phyloP scores from a whole-genome alignment of 2,329 filamentous ascomycete species.

The Ophiostoma novo-ulmi region DNA sequence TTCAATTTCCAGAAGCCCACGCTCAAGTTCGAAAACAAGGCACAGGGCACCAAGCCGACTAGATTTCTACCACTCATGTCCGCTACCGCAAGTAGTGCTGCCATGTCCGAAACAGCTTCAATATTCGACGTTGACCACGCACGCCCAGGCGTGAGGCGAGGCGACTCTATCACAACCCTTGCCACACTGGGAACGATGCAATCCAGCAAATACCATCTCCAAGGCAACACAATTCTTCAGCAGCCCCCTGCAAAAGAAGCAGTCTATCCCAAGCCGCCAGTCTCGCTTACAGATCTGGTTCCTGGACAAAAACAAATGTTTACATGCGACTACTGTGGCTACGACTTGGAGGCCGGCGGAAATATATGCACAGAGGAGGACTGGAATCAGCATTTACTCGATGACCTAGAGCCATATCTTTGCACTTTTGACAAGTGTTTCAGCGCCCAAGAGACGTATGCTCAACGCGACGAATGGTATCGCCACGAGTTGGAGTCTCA shows the following conservation, averaged over 20 bases:
- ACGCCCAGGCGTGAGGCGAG: not conserved
- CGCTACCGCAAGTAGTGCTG: slow-evolving; percentile 19
- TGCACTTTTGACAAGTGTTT: slow-evolving; percentile 27
- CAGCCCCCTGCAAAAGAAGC: slow-evolving; percentile 8
- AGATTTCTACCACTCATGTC: not conserved
- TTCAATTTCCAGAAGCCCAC: slow-evolving; percentile 21
- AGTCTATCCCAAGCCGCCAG: slow-evolving; percentile 21
- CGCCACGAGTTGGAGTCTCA: slow-evolving; percentile 26
- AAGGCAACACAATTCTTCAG: not conserved
- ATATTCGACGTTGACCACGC: not conserved
- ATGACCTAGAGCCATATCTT: slow-evolving; percentile 26
- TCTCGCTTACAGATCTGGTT: slow-evolving; percentile 17
- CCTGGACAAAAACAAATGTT: slow-evolving; percentile 20
- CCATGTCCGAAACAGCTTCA: slow-evolving; percentile 13
- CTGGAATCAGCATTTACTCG: slow-evolving; percentile 25
- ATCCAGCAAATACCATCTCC: slow-evolving; percentile 22
- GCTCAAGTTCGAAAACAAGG: slow-evolving; percentile 1
- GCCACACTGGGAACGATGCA: not conserved
- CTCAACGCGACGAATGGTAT: slow-evolving; percentile 26
- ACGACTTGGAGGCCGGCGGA: slow-evolving; percentile 24
- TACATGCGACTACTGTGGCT: slow-evolving; percentile 27
- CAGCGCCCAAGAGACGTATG: slow-evolving; percentile 25
- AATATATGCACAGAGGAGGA: slow-evolving; percentile 23
- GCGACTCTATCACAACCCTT: not conserved
- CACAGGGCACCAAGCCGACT: not conserved